Conservation (phyloP, 2,329 filamentous ascomycete species). For the Spiromastix sp. region DNA sequence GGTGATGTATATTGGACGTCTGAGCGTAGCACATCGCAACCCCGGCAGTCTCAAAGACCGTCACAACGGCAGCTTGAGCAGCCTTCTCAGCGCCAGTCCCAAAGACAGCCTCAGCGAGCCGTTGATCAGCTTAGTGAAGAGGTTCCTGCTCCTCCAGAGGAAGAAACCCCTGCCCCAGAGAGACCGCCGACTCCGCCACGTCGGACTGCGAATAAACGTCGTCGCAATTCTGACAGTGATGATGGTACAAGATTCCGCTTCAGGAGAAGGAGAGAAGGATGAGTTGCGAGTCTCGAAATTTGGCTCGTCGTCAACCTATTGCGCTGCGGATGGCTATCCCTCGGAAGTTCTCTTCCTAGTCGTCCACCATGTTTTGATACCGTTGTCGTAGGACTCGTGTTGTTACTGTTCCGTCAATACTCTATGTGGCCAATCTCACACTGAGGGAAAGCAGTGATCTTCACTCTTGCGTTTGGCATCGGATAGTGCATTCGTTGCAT, state of each 20-base stretch:
- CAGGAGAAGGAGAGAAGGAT: slow-evolving; percentile 38
- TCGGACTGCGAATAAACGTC: slow-evolving; percentile 23
- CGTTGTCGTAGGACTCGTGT: too few relatives aligned
- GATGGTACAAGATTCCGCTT: slow-evolving; percentile 49
- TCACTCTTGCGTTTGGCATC: too few relatives aligned
- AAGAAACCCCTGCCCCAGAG: slow-evolving; percentile 12
- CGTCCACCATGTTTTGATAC: too few relatives aligned
- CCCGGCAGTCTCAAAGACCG: slow-evolving; percentile 15
- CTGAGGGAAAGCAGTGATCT: too few relatives aligned
- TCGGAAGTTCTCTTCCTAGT: too few relatives aligned
- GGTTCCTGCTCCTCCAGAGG: slow-evolving; percentile 9
- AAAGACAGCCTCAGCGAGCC: not conserved
- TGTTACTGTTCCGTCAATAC: too few relatives aligned
- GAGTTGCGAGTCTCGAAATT: too few relatives aligned
- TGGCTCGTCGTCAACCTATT: too few relatives aligned
- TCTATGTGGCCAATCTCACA: too few relatives aligned
- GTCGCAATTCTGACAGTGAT: slow-evolving; percentile 42
- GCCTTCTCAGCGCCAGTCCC: not conserved
- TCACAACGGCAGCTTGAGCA: slow-evolving; percentile 6
- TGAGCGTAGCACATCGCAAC: slow-evolving; percentile 17
- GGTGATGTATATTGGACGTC: slow-evolving; percentile 64
- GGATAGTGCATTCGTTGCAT: too few relatives aligned
- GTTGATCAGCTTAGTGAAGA: not conserved
- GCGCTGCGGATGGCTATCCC: too few relatives aligned
- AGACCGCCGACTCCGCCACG: slow-evolving; percentile 10